These are phyloP conservation scores for Crithidia thermophila DNA, from an alignment of 208 protist genomes.

Conservation along the genomic window DNA sequence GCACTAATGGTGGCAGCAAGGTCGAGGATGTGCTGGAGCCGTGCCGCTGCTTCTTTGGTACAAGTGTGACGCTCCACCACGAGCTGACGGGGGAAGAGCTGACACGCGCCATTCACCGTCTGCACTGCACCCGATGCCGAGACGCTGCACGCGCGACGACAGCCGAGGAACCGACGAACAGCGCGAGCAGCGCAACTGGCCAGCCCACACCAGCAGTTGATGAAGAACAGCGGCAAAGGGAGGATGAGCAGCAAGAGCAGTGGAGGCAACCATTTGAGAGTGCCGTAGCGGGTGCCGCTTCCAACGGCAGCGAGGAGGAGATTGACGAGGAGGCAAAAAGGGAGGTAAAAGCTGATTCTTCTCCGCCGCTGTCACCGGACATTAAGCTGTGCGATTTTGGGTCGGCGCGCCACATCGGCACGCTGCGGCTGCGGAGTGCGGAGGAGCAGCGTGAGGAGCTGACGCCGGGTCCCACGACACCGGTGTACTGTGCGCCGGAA, in stretches of 20 bases:
- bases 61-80: constrained; percentile 21
- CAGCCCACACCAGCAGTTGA: too few species aligned
- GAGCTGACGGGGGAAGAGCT: constrained; percentile 27
- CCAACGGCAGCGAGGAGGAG: too few species aligned
- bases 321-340: background rate
- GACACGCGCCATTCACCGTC: constrained; percentile 10
- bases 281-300: too few species aligned
- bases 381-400: constrained; percentile 89
- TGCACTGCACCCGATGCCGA: constrained; percentile 25
- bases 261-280: too few species aligned
- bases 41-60: constrained; percentile 16
- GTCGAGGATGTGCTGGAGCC: constrained; percentile 9
- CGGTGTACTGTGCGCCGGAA: constrained; percentile 95
- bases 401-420: constrained; percentile 76
- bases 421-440: constrained; percentile 95
- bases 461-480: constrained; percentile 84
- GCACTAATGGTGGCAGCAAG: background rate
- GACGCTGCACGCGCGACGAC: background rate
- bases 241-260: background rate
- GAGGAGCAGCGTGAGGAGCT: constrained; percentile 83
- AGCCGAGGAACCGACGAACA: background rate
- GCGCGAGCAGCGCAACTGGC: background rate
- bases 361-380: constrained; percentile 26
- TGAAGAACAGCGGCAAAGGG: too few species aligned
- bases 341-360: background rate